Percentiles rank a stretch among this genome's conserved stretches.
phyloP scores from a whole-genome alignment of 1,284 basidiomycete species.

The Leccinum subrobustum region DNA sequence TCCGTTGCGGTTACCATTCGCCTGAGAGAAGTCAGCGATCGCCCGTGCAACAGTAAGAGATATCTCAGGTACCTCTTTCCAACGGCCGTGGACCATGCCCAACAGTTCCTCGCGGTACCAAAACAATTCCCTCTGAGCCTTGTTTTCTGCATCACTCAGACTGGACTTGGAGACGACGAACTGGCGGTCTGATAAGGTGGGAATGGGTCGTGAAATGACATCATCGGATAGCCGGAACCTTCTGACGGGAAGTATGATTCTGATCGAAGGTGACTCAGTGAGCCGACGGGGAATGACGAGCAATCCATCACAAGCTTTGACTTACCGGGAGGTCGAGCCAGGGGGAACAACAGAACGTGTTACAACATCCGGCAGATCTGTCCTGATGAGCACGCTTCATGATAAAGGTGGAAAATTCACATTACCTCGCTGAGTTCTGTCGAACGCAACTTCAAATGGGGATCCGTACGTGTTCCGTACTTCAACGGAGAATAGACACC shows the following conservation, averaged over 20 bases:
- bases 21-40: constrained; percentile 42
- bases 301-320: constrained; percentile 9
- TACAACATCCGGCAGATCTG: constrained; percentile 43
- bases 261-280: constrained; percentile 32
- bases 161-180: constrained; percentile 83
- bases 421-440: constrained; percentile 61
- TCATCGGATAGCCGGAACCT: constrained; percentile 63
- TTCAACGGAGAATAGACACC: constrained; percentile 86
- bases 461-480: constrained; percentile 87
- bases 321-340: constrained; percentile 79
- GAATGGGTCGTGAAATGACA: constrained; percentile 68
- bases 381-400: constrained; percentile 7
- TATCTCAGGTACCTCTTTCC: constrained; percentile 69
- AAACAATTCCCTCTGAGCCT: constrained; percentile 74
- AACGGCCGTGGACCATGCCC: constrained; percentile 62
- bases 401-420: constrained; percentile 1
- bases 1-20: constrained; percentile 71
- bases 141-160: constrained; percentile 59
- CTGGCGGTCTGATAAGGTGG: constrained; percentile 85
- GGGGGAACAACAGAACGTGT: constrained; percentile 73
- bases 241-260: constrained; percentile 77
- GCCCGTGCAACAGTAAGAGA: neutral
- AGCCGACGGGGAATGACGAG: constrained; percentile 4
- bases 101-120: constrained; percentile 93
- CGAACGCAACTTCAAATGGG: constrained; percentile 84